Base-by-base conservation (phyloP, 176 grass and related monocot genomes). In the Lolium multiflorum region DNA sequence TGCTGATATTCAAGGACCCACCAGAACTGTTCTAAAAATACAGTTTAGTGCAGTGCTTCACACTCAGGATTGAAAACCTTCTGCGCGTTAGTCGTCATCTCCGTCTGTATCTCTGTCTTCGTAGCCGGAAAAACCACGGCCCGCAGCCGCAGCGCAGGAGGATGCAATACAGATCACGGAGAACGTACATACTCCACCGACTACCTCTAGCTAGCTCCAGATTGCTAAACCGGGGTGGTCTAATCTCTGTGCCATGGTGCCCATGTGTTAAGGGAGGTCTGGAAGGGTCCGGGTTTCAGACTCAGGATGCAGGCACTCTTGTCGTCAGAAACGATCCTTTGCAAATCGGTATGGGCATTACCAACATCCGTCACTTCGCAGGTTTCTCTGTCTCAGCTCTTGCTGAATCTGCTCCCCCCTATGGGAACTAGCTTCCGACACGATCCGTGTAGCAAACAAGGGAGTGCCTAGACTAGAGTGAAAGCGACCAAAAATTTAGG, bases 201-300 rank as follows among this genome's bases (percentile, higher is more conserved):
- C 72, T 56, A 60, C 77, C 56, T 37, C 13, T 62, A 83, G 51
- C 50, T 81, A 83, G 51, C 50, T 81, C 68, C 18, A 5, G 67
- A 21, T 37, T 11, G 48, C 48, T 89, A 83, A 46, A 71, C 58
- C 6, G 64, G 87, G 92, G 90, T 90, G 92, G 92, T 94, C 82
- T 90, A 88, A 47, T 88, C 55, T 24, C 87, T 92, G 90, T 94
- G 21, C 0, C 1, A 37, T 15, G 2, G 54, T 35, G 4, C 76
- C 68, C 58, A 8, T 24, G 77, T 51, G 21, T 47, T 41, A 22
- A 48, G 48, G 38, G 37, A 17, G 31, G 31, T 35, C 31, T 35
- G 31, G 31, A 35, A 35, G 28, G 21, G 21, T 22, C 43, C 14
- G 11, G 17, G 51, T 20, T 60, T 12, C 56, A 52, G 20, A 52